Base-by-base conservation (phyloP, 2,329 filamentous ascomycete species). In the Madurella mycetomatis region DNA sequence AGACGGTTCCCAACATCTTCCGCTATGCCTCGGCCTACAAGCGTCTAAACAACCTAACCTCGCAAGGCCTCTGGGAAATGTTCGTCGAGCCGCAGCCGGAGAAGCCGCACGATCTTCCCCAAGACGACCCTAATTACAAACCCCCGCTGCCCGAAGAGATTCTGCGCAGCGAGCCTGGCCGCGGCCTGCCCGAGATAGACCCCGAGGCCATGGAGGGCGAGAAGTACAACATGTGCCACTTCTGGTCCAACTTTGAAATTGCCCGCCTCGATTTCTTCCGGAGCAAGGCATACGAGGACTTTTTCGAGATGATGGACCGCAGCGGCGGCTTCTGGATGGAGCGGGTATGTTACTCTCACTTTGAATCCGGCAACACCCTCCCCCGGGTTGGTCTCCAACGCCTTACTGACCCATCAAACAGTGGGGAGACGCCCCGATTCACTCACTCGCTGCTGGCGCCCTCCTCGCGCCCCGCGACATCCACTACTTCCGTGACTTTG, bases 201-300 rank as follows among this genome's bases (percentile, higher is more conserved):
- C 85, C 87, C 0, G 92, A 97, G 67, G 83, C 86, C 41, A 99
- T 99, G 94, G 92, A 97, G 69, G 90, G 91, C 60, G 94, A 99
- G 71, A 89, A 86, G 65, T 99, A 99, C 79, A 99, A 99, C 76
- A 99, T 99, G 94, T 99, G 94, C 71, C 94, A 99, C 77, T 99
- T 96, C 78, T 99, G 94, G 94, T 96, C 91, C 71, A 99, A 99
- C 72, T 99, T 99, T 64, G 94, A 99, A 73, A 99, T 99, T 74
- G 94, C 94, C 13, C 85, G 86, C 56, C 81, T 99, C 57, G 87
- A 90, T 74, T 99, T 91, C 84, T 97, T 97, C 82, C 85, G 94
- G 64, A 96, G 92, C 77, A 92, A 96, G 74, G 88, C 91, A 68
- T 99, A 99, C 70, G 88, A 95, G 65, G 94, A 96, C 62, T 99